phyloP scores from a whole-genome alignment of 345 rosid species.

The Gossypium raimondii region DNA sequence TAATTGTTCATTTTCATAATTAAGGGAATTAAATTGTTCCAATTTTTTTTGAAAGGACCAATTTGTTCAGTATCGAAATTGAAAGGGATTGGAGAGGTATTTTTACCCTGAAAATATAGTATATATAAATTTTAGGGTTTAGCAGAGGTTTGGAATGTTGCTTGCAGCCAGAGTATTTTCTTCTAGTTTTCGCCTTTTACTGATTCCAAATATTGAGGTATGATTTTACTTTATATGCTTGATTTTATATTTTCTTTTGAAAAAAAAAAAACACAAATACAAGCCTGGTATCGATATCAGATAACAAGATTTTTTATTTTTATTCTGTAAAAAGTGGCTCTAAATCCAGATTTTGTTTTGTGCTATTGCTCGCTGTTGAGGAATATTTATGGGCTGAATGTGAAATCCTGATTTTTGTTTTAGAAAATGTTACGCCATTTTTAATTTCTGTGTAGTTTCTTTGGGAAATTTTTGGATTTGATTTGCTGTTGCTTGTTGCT shows the following conservation, averaged over 20 bases:
- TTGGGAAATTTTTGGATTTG: no score
- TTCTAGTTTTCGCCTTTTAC: neutral
- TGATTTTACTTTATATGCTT: neutral
- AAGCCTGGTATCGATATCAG: neutral
- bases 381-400: no score
- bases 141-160: neutral
- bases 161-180: neutral
- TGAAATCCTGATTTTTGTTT: neutral
- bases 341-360: neutral
- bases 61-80: no score
- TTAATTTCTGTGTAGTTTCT: neutral
- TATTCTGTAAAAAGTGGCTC: neutral
- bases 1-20: no score
- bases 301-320: no score
- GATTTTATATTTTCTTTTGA: neutral
- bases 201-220: neutral
- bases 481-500: neutral
- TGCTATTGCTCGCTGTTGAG: no score
- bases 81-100: no score
- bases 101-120: no score
- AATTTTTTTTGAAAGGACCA: no score
- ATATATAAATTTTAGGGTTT: neutral
- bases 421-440: neutral
- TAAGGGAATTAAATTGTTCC: no score
- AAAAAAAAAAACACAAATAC: neutral